Evolutionary conservation across 2,329 filamentous ascomycete genomes (phyloP), one percentile per base, ranked within the genome.

Genomic region (Aspergillus novofumigatus): DNA sequence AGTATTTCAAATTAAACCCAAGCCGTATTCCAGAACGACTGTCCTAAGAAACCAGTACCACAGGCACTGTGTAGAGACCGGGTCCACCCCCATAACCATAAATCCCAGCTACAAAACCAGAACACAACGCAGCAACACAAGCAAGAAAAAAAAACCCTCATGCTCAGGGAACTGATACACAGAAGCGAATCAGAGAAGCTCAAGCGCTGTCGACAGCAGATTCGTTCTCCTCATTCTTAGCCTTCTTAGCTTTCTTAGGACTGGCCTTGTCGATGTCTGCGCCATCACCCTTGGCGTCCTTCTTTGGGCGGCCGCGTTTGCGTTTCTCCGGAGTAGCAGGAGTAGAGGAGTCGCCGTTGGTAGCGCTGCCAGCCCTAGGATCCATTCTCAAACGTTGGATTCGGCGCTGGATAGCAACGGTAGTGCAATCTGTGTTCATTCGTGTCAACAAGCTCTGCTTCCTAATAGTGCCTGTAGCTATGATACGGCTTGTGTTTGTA

Each of bases 371-470:
- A 9, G 29, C 32, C 4, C 51, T 58, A 32, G 57, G 58, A 38
- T 59, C 61, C 1, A 62, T 61, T 26, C 59, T 60, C 0, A 70
- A 45, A 4, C 61, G 62, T n/a, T 56, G 52, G 10, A 71, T 57
- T 11, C 67, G 59, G 48, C 65, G 66, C 51, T 66, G 60, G 5
- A 68, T 44, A 0, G 68, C 66, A 9, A 62, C 20, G 55, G 3
- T 28, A 10, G 63, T 69, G 47, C 66, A 67, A 0, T 59, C 69
- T 70, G 26, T 17, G 8, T n/a, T 7, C 3, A 38, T 25, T 17
- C 25, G 10, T n/a, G n/a, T 41, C 8, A 38, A 41, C 1, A 2
- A 38, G 0, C 14, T 17, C 14, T 14, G 29, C 32, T 35, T 14
- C 32, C 14, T 14, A 17, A 35, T 49, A n/a, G 25, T 52, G 26